Base-by-base conservation (phyloP, 306 rosid genomes). In the Cicer judaicum region DNA sequence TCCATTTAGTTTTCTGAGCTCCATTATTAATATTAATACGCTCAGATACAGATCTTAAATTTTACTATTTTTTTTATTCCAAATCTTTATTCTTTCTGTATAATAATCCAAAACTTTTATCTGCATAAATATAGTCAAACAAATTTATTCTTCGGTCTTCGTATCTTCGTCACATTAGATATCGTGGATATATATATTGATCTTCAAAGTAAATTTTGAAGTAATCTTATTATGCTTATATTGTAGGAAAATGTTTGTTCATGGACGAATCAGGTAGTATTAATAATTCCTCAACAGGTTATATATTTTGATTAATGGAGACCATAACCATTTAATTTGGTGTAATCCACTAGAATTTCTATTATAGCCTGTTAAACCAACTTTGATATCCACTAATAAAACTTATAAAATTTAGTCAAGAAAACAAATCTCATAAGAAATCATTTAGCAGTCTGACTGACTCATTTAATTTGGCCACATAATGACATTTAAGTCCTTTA, bases 1-100 rank as follows among this genome's bases (percentile, higher is more conserved):
- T 69, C 63, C 74, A 16, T 69, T 50, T 69, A 50, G 63, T 36
- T 69, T 69, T 69, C 3, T n/a, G 73, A 68, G 74, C 74, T 34
- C 29, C n/a, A 29, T 49, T 38, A 10, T 2, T 24, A 14, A 10
- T 56, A 21, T 21, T 65, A 64, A 7, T 21, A 54, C 21, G 34
- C 0, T 54, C 12, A 15, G 2, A 59, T 4, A 57, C 29, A 10
- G 0, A 29, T 57, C 41, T 57, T 57, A n/a, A 57, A 11, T 57
- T 10, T 57, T 57, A 13, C 4, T 24, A 24, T 24, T 24, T 24
- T 21, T 55, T 55, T 52, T 7, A 15, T 3, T 56, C 4, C 5
- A 59, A 11, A 57, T 21, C 6, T 0, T 49, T 49, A 13, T 56
- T 19, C n/a, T 56, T 21, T 56, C 8, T 49, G 18, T 49, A 49